Evolutionary conservation across 1,139 yeast species (phyloP).

Genomic region (Ashbya aceris): DNA sequence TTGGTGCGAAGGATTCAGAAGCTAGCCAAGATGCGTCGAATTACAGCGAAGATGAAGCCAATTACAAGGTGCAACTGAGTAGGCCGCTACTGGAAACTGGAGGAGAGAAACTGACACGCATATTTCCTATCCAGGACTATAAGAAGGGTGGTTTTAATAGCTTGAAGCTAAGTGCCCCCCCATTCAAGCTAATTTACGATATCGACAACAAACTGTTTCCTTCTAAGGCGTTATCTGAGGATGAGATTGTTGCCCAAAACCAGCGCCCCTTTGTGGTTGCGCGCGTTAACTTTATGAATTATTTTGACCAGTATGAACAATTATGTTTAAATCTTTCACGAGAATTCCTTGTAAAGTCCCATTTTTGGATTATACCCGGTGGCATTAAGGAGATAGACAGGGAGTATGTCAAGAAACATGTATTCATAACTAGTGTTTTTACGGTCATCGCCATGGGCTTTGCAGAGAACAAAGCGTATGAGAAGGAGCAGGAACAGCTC

Average conservation of each 20-base stretch:
- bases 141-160: conserved; percentile 11
- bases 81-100: neutral
- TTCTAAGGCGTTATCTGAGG: conserved; percentile 18
- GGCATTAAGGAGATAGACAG: conserved; percentile 38
- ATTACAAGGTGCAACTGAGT: too few relatives aligned
- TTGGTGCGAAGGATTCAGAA: neutral
- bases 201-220: conserved; percentile 37
- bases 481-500: conserved; percentile 36
- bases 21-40: neutral
- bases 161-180: conserved; percentile 28
- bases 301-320: conserved; percentile 33
- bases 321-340: conserved; percentile 36
- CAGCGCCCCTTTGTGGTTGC: conserved; percentile 31
- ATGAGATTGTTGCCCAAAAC: conserved; percentile 29
- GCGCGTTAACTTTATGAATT: conserved; percentile 32
- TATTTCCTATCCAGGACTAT: neutral
- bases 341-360: conserved; percentile 39
- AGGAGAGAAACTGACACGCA: neutral
- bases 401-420: conserved; percentile 37
- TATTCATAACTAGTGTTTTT: conserved; percentile 43
- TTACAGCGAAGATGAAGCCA: too few relatives aligned
- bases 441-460: conserved; percentile 43
- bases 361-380: conserved; percentile 48
- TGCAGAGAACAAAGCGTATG: conserved; percentile 40
- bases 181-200: conserved; percentile 35